phyloP scores from a whole-genome alignment of 164 flowering plant genomes.

The Platanus orientalis region DNA sequence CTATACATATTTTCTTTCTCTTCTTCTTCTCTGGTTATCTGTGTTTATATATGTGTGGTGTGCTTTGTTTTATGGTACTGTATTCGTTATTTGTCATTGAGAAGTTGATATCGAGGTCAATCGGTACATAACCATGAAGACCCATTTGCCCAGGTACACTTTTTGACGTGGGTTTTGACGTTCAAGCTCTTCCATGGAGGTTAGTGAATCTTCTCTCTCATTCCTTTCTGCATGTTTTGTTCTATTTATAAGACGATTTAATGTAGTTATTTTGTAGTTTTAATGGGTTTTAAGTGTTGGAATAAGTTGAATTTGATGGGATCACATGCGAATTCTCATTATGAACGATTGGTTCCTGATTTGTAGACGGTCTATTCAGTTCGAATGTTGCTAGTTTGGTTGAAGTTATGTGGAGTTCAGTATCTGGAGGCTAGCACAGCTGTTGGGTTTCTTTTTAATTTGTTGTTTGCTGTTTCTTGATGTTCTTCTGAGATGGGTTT shows the following conservation, averaged over 20 bases:
- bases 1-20: conserved; percentile 6
- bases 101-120: conserved; percentile 19
- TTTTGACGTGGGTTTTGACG: conserved; percentile 25
- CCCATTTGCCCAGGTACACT: conserved; percentile 18
- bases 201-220: conserved; percentile 5
- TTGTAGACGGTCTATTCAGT: not conserved
- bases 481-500: conserved; percentile 9
- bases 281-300: not conserved
- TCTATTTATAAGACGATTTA: conserved; percentile 10
- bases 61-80: no score
- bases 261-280: conserved; percentile 8
- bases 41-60: not conserved
- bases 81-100: conserved; percentile 20
- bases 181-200: conserved; percentile 25
- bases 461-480: conserved; percentile 2
- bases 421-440: not conserved
- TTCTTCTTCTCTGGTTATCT: not conserved
- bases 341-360: conserved; percentile 1
- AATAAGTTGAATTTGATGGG: conserved; percentile 12
- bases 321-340: conserved; percentile 14
- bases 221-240: conserved; percentile 14
- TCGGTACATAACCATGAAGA: conserved; percentile 12
- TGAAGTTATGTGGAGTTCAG: conserved; percentile 8
- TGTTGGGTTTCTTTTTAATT: conserved; percentile 13
- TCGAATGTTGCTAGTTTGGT: conserved; percentile 9